phyloP scores from a whole-genome alignment of 2,329 filamentous ascomycete species.

The Juglanconis oblonga region DNA sequence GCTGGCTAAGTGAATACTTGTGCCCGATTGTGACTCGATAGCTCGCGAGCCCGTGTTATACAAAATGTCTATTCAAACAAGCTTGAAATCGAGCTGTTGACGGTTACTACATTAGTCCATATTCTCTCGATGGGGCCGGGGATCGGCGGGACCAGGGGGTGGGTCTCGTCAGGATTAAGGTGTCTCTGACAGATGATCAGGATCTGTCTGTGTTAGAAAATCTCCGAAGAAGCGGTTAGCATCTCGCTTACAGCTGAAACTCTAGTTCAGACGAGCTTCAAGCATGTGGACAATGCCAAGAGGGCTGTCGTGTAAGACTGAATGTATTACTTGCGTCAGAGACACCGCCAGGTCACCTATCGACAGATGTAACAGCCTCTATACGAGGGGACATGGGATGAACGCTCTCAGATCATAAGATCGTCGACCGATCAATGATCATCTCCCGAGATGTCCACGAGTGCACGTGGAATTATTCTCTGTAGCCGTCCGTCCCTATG shows the following conservation, averaged over 20 bases:
- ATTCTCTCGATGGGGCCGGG: neutral
- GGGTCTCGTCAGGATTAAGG: neutral
- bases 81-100: too few species aligned
- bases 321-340: neutral
- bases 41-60: too few species aligned
- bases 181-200: neutral
- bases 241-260: neutral
- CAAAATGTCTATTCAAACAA: too few species aligned
- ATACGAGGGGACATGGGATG: neutral
- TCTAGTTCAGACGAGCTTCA: neutral
- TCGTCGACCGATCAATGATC: neutral
- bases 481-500: neutral
- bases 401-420: neutral
- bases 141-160: neutral
- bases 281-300: neutral
- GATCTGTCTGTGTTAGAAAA: neutral
- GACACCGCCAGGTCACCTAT: neutral
- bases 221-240: neutral
- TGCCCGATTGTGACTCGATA: too few species aligned
- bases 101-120: neutral
- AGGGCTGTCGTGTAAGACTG: too few species aligned
- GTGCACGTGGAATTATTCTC: neutral
- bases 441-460: neutral
- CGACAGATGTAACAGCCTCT: neutral
- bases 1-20: too few species aligned